These are phyloP conservation scores for Lichtheimia ramosa DNA, from an alignment of 371 early-diverging fungal genomes.

Conservation along the genomic window DNA sequence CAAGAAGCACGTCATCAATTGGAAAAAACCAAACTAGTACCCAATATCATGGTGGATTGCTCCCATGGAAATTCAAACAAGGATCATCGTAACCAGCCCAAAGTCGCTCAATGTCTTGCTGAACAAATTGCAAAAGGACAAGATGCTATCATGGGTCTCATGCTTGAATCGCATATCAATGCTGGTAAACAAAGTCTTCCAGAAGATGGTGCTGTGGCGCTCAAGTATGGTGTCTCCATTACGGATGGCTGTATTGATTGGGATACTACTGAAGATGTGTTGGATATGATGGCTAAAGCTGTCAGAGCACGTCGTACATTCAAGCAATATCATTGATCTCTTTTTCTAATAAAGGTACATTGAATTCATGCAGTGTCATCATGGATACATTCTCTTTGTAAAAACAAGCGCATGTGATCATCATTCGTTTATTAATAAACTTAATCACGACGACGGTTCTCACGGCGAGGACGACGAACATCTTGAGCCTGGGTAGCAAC, in stretches of 20 bases:
- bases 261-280: constrained; percentile 71
- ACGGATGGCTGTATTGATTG: constrained; percentile 87
- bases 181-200: constrained; percentile 88
- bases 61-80: constrained; percentile 84
- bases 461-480: constrained; percentile 29
- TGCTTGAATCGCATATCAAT: constrained; percentile 91
- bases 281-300: constrained; percentile 70
- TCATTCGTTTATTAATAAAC: neutral
- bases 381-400: neutral
- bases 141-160: constrained; percentile 79
- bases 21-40: constrained; percentile 50
- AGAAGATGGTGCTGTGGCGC: constrained; percentile 57
- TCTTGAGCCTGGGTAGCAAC: constrained; percentile 36
- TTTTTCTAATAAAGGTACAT: neutral
- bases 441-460: neutral
- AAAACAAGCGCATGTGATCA: neutral
- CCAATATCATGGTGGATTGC: constrained; percentile 77
- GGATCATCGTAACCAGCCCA: constrained; percentile 71
- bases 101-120: constrained; percentile 54
- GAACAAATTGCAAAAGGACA: constrained; percentile 72
- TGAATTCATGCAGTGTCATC: neutral
- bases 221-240: constrained; percentile 82
- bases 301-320: constrained; percentile 40
- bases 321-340: neutral
- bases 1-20: constrained; percentile 47